Evolutionary conservation across 2,329 filamentous ascomycete species (phyloP).

Genomic region (Orbilia oligospora): DNA sequence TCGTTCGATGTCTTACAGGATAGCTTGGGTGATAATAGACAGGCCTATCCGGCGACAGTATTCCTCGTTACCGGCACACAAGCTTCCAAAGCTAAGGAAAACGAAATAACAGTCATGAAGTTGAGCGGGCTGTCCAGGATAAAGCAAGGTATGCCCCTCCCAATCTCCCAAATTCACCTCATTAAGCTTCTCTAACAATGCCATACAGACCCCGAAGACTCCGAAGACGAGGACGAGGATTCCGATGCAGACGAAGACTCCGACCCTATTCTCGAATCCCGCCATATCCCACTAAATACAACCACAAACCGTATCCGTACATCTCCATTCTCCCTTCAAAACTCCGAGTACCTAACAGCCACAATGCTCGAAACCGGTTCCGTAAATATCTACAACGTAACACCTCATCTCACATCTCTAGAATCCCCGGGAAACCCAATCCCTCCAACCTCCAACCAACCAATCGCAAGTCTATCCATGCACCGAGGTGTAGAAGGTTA

Average conservation of each 20-base stretch:
- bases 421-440: conserved; percentile 88
- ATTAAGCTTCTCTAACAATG: not conserved
- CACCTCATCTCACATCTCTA: conserved; percentile 88
- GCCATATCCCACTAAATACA: conserved; percentile 84
- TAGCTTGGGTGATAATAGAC: conserved; percentile 86
- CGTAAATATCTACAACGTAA: conserved; percentile 94
- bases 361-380: conserved; percentile 92
- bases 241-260: conserved; percentile 79
- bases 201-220: conserved; percentile 52
- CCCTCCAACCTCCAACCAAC: conserved; percentile 83
- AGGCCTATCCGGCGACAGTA: conserved; percentile 93
- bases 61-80: conserved; percentile 96
- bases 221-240: conserved; percentile 72
- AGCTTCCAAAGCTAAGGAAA: conserved; percentile 84
- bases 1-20: conserved; percentile 95
- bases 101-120: conserved; percentile 96
- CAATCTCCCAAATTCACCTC: not conserved
- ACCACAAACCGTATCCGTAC: conserved; percentile 94
- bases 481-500: conserved; percentile 92
- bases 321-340: conserved; percentile 77
- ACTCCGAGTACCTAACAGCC: conserved; percentile 87
- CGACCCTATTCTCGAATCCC: conserved; percentile 93
- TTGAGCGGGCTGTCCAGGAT: conserved; percentile 91
- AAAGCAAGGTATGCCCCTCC: conserved; percentile 71
- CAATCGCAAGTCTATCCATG: conserved; percentile 86